Evolutionary conservation across 768 basidiomycete species (phyloP), one percentile per base, ranked within the genome.

Genomic region (Ramaria rubella): DNA sequence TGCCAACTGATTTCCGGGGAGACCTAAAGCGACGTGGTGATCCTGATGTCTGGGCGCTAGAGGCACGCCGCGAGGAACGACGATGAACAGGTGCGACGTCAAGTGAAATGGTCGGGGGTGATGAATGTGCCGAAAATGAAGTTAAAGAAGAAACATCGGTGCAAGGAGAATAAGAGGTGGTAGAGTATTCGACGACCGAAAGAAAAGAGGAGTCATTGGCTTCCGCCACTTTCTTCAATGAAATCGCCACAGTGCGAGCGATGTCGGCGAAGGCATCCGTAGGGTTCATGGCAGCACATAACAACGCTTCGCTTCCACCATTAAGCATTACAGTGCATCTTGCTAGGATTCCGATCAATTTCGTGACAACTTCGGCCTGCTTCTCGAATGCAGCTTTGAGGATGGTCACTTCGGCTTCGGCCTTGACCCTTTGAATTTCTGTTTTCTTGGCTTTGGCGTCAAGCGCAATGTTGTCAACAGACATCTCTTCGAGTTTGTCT

Each of bases 321-420:
- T 78, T 81, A 27, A 91, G 74, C 67, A 85, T 78, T 45, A 85
- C 80, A 4, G 85, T 90, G 64, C 86, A 88, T 60, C 88, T 75
- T 34, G 87, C 87, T 21, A 94, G 75, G 78, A 92, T 83, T 14
- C 90, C 88, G 27, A 91, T 72, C n/a, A 93, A 76, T 59, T 75
- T 76, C 26, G 90, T 81, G 58, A 89, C 72, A 33, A 85, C 73
- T 63, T 79, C 77, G 1, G 85, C 79, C 72, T 93, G 86, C 55
- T 80, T 77, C 31, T 72, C 73, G 17, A 87, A 76, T 4, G 84
- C 81, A 40, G 80, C 79, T 48, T 72, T 77, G 69, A 88, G 75
- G 5, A 79, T 82, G 52, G 83, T 80, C 43, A 81, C 73, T 64
- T 87, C 83, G 26, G 80, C 79, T 64, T 86, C 80, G 0, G 83